Percentiles rank a stretch among this genome's conserved stretches.
phyloP scores from a whole-genome alignment of 805 yeast species.

The Candida methanosorbosa region DNA sequence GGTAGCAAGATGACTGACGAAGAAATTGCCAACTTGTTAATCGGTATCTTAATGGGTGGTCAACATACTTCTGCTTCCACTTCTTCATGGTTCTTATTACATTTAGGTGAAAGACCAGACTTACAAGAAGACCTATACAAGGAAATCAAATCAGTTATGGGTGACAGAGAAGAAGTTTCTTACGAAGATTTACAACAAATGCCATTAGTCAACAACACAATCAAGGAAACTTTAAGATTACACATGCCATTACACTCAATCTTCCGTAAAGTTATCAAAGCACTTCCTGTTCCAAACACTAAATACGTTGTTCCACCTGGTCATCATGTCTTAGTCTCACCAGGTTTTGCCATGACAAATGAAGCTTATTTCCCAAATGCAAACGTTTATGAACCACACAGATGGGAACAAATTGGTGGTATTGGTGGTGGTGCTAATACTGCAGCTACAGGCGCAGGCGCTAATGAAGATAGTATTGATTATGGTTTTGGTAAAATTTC shows the following conservation, averaged over 20 bases:
- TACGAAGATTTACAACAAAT: constrained; percentile 78
- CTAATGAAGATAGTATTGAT: constrained; percentile 47
- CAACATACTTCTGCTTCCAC: constrained; percentile 98
- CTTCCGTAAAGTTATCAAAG: constrained; percentile 80
- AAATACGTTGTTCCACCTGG: constrained; percentile 78
- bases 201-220: constrained; percentile 73
- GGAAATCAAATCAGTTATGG: constrained; percentile 62
- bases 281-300: constrained; percentile 73
- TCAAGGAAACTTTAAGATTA: constrained; percentile 90
- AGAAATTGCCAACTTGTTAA: constrained; percentile 87
- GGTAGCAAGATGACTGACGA: constrained; percentile 92
- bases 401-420: constrained; percentile 54
- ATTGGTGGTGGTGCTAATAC: constrained; percentile 18
- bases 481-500: constrained; percentile 96
- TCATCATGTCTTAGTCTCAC: constrained; percentile 84
- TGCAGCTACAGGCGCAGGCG: constrained; percentile 26
- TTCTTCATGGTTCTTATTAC: constrained; percentile 89
- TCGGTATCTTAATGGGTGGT: constrained; percentile 98
- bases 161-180: constrained; percentile 48
- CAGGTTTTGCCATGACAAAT: constrained; percentile 80
- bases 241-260: constrained; percentile 96
- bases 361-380: constrained; percentile 78
- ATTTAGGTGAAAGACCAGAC: constrained; percentile 80
- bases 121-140: constrained; percentile 72
- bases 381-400: constrained; percentile 64